Evolutionary conservation across 2,329 filamentous ascomycete genomes (phyloP).

Genomic region (Dothidotthia symphoricarpi): DNA sequence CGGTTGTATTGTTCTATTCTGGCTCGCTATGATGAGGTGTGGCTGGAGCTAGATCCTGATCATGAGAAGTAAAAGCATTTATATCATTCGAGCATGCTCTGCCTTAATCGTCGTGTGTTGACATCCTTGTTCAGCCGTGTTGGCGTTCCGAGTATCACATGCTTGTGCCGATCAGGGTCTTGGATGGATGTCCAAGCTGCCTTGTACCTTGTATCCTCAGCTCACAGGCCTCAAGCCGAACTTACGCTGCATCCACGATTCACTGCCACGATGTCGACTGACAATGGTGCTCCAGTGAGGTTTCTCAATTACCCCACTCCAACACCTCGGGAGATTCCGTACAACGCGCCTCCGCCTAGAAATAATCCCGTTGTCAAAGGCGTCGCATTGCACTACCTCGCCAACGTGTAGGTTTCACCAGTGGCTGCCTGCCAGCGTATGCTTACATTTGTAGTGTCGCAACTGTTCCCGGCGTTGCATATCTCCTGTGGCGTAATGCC

Average conservation of each 20-base stretch:
- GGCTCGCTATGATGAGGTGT: too few species aligned
- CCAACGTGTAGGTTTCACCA: conserved; percentile 54
- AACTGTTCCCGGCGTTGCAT: conserved; percentile 60
- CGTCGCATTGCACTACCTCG: conserved; percentile 59
- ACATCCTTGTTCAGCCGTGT: too few species aligned
- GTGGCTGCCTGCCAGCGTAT: conserved; percentile 7
- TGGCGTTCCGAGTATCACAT: too few species aligned
- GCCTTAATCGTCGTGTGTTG: too few species aligned
- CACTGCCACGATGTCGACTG: conserved; percentile 24
- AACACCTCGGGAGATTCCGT: conserved; percentile 32
- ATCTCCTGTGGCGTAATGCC: conserved; percentile 68
- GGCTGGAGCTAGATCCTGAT: too few species aligned
- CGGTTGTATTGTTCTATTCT: conserved; percentile 3
- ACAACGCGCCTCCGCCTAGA: conserved; percentile 34
- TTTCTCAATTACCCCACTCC: conserved; percentile 41
- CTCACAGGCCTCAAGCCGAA: too few species aligned
- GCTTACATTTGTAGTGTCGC: conserved; percentile 52
- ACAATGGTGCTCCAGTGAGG: conserved; percentile 13
- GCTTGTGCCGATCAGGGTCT: too few species aligned
- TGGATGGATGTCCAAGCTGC: not conserved
- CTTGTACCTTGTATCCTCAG: not conserved
- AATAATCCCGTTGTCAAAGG: conserved; percentile 72
- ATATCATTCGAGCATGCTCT: too few species aligned
- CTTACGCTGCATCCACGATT: too few species aligned
- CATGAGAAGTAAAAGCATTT: too few species aligned